Evolutionary conservation across 2,329 filamentous ascomycete genomes (phyloP), one percentile per base, ranked within the genome.

Genomic region (Beauveria sp.): DNA sequence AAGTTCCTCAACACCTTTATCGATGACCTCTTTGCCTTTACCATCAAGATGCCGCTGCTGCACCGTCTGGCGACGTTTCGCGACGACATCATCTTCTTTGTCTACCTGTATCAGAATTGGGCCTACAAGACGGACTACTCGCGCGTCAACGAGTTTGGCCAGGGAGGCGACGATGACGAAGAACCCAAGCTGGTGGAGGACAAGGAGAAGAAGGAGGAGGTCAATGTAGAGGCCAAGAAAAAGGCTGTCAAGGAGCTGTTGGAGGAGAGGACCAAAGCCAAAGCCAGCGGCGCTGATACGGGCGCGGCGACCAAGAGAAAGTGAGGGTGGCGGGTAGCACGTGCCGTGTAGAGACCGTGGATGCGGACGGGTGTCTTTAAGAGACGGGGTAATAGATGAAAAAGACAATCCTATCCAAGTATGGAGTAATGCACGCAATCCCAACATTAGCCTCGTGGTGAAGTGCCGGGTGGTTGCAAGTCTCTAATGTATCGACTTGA

Each of bases 1-100:
- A 97, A 97, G 78, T 96, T 96, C 77, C 79, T 97, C 66, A 97
- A 97, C 79, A 97, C 94, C 5, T 99, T 99, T 74, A 97, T 99
- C 73, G 94, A 99, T 75, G 94, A 99, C 71, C 80, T 99, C 37
- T 99, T 99, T 71, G 94, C 94, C 2, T 99, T 97, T 70, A 99
- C 94, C 44, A 97, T 99, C 79, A 97, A 97, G 79, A 99, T 99
- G 94, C 94, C 94, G 0, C 85, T 92, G 64, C 81, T 99, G 56
- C 94, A 99, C 75, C 86, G 94, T 18, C 80, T 99, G 55, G 92
- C 94, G 0, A 97, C 94, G 0, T 83, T 99, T 65, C 84, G 94
- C 63, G 94, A 99, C 72, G 94, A 99, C 70, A 82, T 99, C 66
- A 97, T 99, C 71, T 99, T 99, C 82, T 99, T 99, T 72, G 82